Evolutionary conservation across 805 yeast species (phyloP).

Genomic region (Candida broadrunensis): DNA sequence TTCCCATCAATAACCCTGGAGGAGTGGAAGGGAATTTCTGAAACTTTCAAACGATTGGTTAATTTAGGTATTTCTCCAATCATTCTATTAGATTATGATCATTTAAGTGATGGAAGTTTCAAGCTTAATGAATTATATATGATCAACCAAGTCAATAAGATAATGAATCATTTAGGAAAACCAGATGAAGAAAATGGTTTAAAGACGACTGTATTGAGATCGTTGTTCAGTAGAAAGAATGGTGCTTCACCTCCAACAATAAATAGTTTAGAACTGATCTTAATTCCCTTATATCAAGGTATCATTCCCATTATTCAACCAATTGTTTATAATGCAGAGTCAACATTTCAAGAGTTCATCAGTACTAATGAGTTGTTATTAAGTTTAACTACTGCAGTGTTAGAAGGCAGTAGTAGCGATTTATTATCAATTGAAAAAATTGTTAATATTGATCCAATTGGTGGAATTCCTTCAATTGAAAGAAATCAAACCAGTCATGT

Average conservation of each 20-base stretch:
- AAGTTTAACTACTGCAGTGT: slow-evolving; percentile 21
- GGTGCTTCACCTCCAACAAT: slow-evolving; percentile 8
- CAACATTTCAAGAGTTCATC: slow-evolving; percentile 23
- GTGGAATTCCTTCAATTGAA: slow-evolving; percentile 90
- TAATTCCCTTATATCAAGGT: slow-evolving; percentile 41
- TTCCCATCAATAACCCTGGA: slow-evolving; percentile 28
- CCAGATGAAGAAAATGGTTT: slow-evolving; percentile 19
- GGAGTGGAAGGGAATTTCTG: slow-evolving; percentile 47
- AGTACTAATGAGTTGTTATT: slow-evolving; percentile 21
- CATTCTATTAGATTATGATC: slow-evolving; percentile 53
- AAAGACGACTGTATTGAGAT: slow-evolving; percentile 23
- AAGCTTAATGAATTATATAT: slow-evolving; percentile 28
- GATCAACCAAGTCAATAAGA: slow-evolving; percentile 28
- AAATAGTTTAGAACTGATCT: slow-evolving; percentile 25
- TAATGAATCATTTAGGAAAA: slow-evolving; percentile 21
- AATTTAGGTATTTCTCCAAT: slow-evolving; percentile 75
- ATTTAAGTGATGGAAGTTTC: slow-evolving; percentile 21
- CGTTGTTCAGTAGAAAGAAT: slow-evolving; percentile 17
- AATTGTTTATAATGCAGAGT: slow-evolving; percentile 36
- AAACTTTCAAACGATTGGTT: slow-evolving; percentile 52
- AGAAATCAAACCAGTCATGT: slow-evolving; percentile 83
- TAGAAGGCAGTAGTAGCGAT: slow-evolving; percentile 19
- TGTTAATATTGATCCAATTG: slow-evolving; percentile 72
- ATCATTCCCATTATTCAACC: slow-evolving; percentile 70
- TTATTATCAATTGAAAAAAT: slow-evolving; percentile 72